These are phyloP conservation scores for Pythium grandisporangium DNA, from an alignment of 352 stramenopile genomes.

Conservation along the genomic window DNA sequence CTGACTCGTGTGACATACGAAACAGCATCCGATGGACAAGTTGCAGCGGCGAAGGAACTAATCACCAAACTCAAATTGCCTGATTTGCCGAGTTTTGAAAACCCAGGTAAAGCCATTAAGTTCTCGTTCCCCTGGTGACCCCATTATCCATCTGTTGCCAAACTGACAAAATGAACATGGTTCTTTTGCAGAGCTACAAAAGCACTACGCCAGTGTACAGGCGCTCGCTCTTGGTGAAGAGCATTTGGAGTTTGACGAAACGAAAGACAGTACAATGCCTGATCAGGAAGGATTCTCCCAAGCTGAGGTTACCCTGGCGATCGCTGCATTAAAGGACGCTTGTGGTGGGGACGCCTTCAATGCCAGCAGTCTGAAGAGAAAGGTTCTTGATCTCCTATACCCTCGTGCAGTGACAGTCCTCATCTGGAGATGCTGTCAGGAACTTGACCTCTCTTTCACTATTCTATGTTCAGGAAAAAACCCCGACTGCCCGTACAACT, in stretches of 20 bases:
- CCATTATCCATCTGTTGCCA: no score
- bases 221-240: constrained; percentile 68
- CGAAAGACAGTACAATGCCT: constrained; percentile 64
- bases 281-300: constrained; percentile 62
- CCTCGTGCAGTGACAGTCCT: not conserved
- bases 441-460: not conserved
- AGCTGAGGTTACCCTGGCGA: constrained; percentile 36
- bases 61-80: constrained; percentile 64
- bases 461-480: not conserved
- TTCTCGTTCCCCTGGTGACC: not conserved
- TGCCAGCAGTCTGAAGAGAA: constrained; percentile 10
- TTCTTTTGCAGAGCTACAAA: constrained; percentile 55
- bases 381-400: constrained; percentile 5
- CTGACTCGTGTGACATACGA: not conserved
- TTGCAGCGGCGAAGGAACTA: constrained; percentile 52
- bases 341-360: constrained; percentile 11
- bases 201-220: constrained; percentile 76
- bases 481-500: constrained; percentile 3
- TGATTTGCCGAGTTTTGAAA: constrained; percentile 74
- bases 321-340: constrained; percentile 7
- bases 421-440: constrained; percentile 1
- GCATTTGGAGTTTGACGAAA: constrained; percentile 65
- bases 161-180: not conserved
- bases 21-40: constrained; percentile 38
- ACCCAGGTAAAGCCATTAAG: constrained; percentile 33